Percentiles rank a stretch among this genome's conserved stretches.
Evolutionary conservation across 2,329 filamentous ascomycete species (phyloP).

Genomic region (Cryphonectria parasitica): DNA sequence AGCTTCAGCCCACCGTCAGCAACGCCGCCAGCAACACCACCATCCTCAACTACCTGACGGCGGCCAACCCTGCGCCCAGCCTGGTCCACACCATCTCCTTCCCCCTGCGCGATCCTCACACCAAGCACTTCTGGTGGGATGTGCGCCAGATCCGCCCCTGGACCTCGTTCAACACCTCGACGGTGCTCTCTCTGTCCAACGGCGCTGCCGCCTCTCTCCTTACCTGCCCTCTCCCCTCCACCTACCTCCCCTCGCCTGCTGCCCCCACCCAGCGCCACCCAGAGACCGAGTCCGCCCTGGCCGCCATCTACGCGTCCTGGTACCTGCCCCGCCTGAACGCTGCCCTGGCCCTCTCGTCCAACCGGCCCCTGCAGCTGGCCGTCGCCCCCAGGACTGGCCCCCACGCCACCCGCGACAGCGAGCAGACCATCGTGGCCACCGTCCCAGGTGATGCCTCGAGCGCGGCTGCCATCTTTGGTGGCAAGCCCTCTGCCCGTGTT

Average conservation of each 20-base stretch:
- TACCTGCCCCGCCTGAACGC: conserved; percentile 88
- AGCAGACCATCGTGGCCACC: conserved; percentile 65
- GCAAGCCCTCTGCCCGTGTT: conserved; percentile 50
- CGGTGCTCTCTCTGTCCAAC: conserved; percentile 73
- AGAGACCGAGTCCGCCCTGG: conserved; percentile 77
- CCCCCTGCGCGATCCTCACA: conserved; percentile 66
- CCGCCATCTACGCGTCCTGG: conserved; percentile 74
- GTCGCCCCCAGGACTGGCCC: conserved; percentile 43
- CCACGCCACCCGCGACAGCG: conserved; percentile 41
- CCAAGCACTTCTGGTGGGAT: conserved; percentile 95
- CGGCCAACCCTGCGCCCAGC: conserved; percentile 78
- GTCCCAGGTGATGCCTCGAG: conserved; percentile 59
- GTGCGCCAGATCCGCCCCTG: conserved; percentile 84
- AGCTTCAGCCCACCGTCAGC: conserved; percentile 39
- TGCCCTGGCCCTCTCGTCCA: conserved; percentile 76
- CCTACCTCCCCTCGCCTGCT: conserved; percentile 63
- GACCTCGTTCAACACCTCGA: conserved; percentile 75
- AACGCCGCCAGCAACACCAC: conserved; percentile 62
- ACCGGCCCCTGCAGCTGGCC: conserved; percentile 61
- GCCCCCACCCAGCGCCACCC: conserved; percentile 66
- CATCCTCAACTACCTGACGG: conserved; percentile 76
- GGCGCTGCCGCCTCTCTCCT: conserved; percentile 68
- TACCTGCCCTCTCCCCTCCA: conserved; percentile 66
- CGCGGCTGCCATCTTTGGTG: conserved; percentile 56
- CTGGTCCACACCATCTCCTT: conserved; percentile 80